phyloP scores from a whole-genome alignment of 208 protist species.

The Leishmania arabica region DNA sequence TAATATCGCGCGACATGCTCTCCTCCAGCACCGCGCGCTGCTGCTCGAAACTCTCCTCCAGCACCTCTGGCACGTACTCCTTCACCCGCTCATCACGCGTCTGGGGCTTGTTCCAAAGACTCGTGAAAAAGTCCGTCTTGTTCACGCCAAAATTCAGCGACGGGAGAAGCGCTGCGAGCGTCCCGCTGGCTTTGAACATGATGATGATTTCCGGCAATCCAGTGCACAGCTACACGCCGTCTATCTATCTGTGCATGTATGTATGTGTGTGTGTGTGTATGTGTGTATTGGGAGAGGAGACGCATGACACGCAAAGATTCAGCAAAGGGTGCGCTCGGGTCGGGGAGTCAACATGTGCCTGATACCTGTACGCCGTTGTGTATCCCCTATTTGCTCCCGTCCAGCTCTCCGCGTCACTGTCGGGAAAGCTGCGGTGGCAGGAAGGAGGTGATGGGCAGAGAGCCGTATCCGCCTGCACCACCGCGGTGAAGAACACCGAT shows the following conservation, averaged over 20 bases:
- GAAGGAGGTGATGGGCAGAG: neutral
- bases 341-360: neutral
- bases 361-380: neutral
- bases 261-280: neutral
- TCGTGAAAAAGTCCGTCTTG: constrained; percentile 80
- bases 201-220: neutral
- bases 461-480: neutral
- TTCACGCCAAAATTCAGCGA: constrained; percentile 45
- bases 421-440: neutral
- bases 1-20: constrained; percentile 78
- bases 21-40: constrained; percentile 82
- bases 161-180: constrained; percentile 39
- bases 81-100: constrained; percentile 85
- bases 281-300: neutral
- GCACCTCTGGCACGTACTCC: constrained; percentile 86
- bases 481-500: no score
- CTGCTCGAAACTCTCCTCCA: constrained; percentile 81
- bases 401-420: neutral
- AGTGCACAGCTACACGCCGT: neutral
- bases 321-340: neutral
- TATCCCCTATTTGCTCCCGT: neutral
- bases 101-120: constrained; percentile 82
- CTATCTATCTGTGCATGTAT: neutral
- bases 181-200: constrained; percentile 34
- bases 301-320: neutral